Evolutionary conservation across 257 asterid species (phyloP).

Genomic region (Linderniella brevidens): DNA sequence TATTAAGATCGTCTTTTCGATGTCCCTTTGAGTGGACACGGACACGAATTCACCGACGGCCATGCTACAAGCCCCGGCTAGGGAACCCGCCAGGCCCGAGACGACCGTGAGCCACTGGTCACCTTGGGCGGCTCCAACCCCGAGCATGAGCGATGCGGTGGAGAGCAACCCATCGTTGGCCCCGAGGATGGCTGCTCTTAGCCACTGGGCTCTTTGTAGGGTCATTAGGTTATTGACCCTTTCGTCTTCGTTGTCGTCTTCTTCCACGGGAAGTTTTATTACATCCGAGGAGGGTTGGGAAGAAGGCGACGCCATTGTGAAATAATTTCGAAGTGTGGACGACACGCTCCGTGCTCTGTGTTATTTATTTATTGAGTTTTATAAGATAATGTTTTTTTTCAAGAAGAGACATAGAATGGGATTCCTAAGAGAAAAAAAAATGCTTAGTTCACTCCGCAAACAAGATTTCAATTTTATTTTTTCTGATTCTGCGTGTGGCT

Average conservation of each 20-base stretch:
- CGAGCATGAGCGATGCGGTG: constrained; percentile 60
- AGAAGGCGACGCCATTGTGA: no score
- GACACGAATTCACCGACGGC: constrained; percentile 1
- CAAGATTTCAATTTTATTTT: not conserved
- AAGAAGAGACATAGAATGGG: no score
- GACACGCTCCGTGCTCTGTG: no score
- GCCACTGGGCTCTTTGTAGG: constrained; percentile 40
- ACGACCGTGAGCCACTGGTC: not conserved
- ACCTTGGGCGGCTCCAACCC: constrained; percentile 16
- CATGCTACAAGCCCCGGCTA: constrained; percentile 8
- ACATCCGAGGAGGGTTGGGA: no score
- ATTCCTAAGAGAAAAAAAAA: no score
- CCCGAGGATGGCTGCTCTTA: constrained; percentile 39
- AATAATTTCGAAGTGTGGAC: no score
- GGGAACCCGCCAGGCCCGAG: not conserved
- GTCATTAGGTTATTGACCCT: no score
- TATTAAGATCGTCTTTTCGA: not conserved
- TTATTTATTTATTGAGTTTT: no score
- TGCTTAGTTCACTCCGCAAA: not conserved
- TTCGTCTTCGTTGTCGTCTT: no score
- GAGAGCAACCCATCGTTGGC: constrained; percentile 49
- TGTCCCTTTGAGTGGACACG: not conserved
- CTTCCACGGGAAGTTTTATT: no score
- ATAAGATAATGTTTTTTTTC: no score
- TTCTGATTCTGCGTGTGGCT: no score